phyloP scores from a whole-genome alignment of 148 eudicot species.

The Oxyria digyna region DNA sequence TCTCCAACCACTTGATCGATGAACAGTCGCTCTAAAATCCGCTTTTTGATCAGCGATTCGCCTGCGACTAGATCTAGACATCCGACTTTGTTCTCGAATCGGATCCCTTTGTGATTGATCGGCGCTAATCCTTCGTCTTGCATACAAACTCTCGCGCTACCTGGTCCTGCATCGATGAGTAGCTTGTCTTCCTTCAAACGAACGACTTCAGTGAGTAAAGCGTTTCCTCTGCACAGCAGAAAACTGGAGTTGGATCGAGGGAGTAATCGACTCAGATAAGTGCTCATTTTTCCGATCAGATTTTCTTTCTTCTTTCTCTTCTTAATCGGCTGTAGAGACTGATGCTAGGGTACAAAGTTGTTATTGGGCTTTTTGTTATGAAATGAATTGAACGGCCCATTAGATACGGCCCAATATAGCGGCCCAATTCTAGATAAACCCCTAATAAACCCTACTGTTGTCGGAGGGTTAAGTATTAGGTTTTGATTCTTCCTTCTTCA shows the following conservation, averaged over 20 bases:
- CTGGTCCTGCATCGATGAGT: too few relatives aligned
- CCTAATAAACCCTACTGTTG: not conserved
- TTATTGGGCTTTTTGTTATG: too few relatives aligned
- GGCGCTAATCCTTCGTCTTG: too few relatives aligned
- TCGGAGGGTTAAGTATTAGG: not conserved
- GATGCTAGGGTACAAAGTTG: too few relatives aligned
- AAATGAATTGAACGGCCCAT: not conserved
- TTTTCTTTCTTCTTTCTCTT: too few relatives aligned
- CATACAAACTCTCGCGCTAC: too few relatives aligned
- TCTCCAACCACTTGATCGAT: slow-evolving; percentile 30
- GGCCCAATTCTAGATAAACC: not conserved
- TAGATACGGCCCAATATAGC: not conserved
- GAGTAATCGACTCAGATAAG: not conserved
- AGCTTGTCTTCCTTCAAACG: too few relatives aligned
- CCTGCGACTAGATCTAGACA: too few relatives aligned
- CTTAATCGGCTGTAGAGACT: too few relatives aligned
- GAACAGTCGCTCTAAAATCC: slow-evolving; percentile 20
- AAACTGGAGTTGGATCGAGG: not conserved
- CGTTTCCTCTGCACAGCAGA: not conserved
- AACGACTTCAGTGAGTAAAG: not conserved
- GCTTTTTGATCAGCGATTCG: slow-evolving; percentile 9
- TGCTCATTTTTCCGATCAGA: not conserved
- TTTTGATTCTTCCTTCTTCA: not conserved
- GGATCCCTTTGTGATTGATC: too few relatives aligned
- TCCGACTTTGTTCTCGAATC: too few relatives aligned